Evolutionary conservation across 768 basidiomycete species (phyloP).

Genomic region (Pleurotus citrinopileatus): DNA sequence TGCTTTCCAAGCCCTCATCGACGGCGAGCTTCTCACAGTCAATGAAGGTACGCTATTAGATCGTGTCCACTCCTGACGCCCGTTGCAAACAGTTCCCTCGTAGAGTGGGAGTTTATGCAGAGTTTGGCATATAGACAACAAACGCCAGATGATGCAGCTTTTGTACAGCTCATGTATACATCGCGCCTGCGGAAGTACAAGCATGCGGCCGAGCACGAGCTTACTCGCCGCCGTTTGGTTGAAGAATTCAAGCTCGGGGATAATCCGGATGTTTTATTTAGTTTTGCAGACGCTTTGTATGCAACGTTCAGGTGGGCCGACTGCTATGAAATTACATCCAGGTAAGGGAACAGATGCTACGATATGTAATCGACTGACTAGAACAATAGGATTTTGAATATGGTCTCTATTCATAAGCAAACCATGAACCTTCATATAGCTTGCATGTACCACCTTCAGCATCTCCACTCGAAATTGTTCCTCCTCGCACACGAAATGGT

Average conservation of each 20-base stretch:
- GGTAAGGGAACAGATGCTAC: conserved; percentile 37
- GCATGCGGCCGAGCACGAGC: conserved; percentile 76
- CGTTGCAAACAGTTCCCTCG: background rate
- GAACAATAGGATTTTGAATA: conserved; percentile 68
- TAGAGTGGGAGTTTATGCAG: conserved; percentile 97
- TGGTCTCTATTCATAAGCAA: conserved; percentile 82
- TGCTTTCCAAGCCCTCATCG: conserved; percentile 86
- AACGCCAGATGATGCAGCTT: conserved; percentile 83
- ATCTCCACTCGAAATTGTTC: conserved; percentile 91
- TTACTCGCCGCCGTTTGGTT: conserved; percentile 75
- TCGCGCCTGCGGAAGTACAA: conserved; percentile 89
- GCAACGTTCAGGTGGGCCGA: conserved; percentile 90
- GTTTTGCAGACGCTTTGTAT: conserved; percentile 89
- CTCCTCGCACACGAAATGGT: conserved; percentile 96
- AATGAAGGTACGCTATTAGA: conserved; percentile 76
- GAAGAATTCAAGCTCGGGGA: conserved; percentile 83
- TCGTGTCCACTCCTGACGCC: background rate
- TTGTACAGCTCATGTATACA: conserved; percentile 91
- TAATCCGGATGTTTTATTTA: conserved; percentile 90
- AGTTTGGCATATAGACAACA: conserved; percentile 80
- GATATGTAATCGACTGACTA: background rate
- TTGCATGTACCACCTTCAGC: conserved; percentile 94
- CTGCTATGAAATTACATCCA: conserved; percentile 83
- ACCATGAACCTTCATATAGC: conserved; percentile 95
- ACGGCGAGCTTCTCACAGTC: conserved; percentile 93